Evolutionary conservation across 345 rosid species (phyloP), one percentile per base, ranked within the genome.

Genomic region (Angophora floribunda): DNA sequence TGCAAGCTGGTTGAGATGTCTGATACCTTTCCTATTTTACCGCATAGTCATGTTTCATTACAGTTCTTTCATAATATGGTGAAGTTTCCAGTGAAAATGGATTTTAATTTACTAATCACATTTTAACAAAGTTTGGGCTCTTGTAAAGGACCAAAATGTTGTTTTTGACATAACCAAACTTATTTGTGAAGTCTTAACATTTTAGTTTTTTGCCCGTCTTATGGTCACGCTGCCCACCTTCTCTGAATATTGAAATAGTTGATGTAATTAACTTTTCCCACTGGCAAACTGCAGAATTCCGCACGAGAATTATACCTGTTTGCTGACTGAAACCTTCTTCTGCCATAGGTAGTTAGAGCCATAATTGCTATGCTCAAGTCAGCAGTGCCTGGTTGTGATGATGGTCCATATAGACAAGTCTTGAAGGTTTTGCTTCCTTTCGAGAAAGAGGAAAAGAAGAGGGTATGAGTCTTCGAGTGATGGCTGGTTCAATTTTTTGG

Each of bases 331-430:
- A 75, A 75, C 49, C 7, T 19, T 22, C 49, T 75, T 10, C 49
- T 75, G 84, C 84, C 84, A 75, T 41, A 97, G 99, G 97, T 95
- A 88, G 95, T 96, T 59, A 94, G 91, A 92, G 94, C 94, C 87
- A 96, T 96, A 89, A 91, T 95, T 89, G 95, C 96, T 16, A 94
- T 96, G 97, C 97, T 97, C 86, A 97, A 92, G 91, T 95, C 99
- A 55, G 87, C 99, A 88, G 88, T 94, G 88, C 91, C 96, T 59
- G 94, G 93, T 41, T 97, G 98, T 86, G 99, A 95, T 89, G 98
- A 96, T 94, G 93, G 90, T 85, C 90, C 99, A 86, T 96, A 96
- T 92, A 94, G 97, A 78, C 96, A 92, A 94, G 99, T 93, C 65
- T 96, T 97, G 90, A 96, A 96, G 93, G 98, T 96, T 90, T 90